Evolutionary conservation across 2,329 filamentous ascomycete species (phyloP), one percentile per base, ranked within the genome.

Genomic region (Trichoderma aggressivum): DNA sequence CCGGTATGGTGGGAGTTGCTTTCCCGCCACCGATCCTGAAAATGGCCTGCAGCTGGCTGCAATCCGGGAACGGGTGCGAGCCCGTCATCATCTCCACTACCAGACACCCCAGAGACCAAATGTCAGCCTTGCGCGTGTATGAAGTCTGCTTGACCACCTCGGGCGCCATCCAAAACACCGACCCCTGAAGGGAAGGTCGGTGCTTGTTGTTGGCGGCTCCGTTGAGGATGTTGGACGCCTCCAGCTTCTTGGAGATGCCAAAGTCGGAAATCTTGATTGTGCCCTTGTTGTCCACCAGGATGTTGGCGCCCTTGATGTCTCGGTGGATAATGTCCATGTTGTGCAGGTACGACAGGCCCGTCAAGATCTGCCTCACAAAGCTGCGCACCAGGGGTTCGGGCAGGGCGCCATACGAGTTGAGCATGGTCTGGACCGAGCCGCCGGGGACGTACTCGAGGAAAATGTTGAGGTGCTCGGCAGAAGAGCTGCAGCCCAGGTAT

Each of bases 61-160:
- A 97, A 82, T 97, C 95, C 0, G 96, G 96, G 86, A 98, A 98
- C 1, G 96, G 96, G 80, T 98, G 96, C 58, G 90, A 92, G 70
- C 96, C 96, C 14, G 96, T 98, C 87, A 98, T 97, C 96, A 99
- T 99, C 84, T 99, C 96, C 28, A 99, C 95, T 16, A 99, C 94
- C 65, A 99, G 86, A 80, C 96, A 99, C 39, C 96, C 96, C 28
- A 99, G 88, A 59, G 94, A 97, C 96, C 96, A 99, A 76, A 99
- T 99, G 78, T 99, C 96, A 16, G 96, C 96, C 84, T 98, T 98
- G 83, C 95, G 94, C 6, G 95, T 98, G 83, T 99, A 98, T 7
- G 94, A 94, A 3, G 95, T 98, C 82, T 98, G 96, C 78, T 96
- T 96, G 73, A 99, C 96, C 24, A 99, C 96, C 84, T 99, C 96